Percentiles rank a stretch among this genome's conserved stretches.
These are phyloP conservation scores for Boletus holoroseus DNA, from an alignment of 1,284 basidiomycete species.

Conservation along the genomic window DNA sequence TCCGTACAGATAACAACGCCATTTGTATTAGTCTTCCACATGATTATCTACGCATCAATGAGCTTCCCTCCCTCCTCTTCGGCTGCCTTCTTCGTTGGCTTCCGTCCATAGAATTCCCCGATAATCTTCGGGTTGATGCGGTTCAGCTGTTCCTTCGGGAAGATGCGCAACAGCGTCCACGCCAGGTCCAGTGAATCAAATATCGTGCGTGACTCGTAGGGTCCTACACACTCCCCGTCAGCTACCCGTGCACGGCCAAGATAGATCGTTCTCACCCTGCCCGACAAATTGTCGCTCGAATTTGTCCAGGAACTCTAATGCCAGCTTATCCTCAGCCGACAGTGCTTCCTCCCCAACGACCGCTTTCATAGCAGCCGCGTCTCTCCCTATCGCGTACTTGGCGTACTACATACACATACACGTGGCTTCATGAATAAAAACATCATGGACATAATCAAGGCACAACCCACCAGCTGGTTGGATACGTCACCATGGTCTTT, in stretches of 20 bases:
- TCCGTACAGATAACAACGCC: not conserved
- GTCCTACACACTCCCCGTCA: conserved; percentile 45
- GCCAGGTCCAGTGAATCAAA: conserved; percentile 97
- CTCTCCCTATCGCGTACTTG: conserved; percentile 95
- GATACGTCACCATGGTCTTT: conserved; percentile 99
- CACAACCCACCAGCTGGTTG: conserved; percentile 77
- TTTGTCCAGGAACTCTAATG: conserved; percentile 89
- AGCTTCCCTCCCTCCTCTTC: conserved; percentile 51
- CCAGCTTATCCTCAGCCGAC: conserved; percentile 89
- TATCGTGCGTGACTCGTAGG: conserved; percentile 94
- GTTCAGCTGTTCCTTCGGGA: conserved; percentile 98
- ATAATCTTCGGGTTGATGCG: conserved; percentile 91
- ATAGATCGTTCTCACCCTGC: conserved; percentile 59
- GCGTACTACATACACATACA: conserved; percentile 72
- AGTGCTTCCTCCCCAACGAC: conserved; percentile 99
- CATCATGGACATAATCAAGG: conserved; percentile 23
- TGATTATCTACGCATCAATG: conserved; percentile 45
- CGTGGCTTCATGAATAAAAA: conserved; percentile 23
- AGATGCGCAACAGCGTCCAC: conserved; percentile 95
- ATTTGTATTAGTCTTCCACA: conserved; percentile 3
- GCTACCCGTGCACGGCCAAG: not conserved
- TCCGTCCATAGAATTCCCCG: conserved; percentile 79
- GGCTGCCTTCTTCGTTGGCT: conserved; percentile 59
- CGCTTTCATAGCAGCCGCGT: conserved; percentile 98
- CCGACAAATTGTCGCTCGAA: conserved; percentile 94